A percentile compares a stretch with the other conserved stretches of the same genome.
These are phyloP conservation scores for Monilinia vaccinii-corymbosi DNA, from an alignment of 2,329 filamentous ascomycete species.

Conservation along the genomic window DNA sequence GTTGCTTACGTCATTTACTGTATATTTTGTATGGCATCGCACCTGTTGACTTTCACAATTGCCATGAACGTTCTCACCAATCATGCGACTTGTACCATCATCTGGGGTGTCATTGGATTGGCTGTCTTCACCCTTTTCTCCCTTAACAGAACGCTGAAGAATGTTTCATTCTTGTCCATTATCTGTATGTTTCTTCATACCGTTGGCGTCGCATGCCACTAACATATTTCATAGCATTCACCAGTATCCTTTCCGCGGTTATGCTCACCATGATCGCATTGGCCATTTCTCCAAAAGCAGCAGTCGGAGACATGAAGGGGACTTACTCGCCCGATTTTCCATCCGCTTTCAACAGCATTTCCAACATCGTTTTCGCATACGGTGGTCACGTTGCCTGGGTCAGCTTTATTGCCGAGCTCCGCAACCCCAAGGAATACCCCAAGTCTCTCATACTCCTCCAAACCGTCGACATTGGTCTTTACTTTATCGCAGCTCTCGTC, in stretches of 20 bases:
- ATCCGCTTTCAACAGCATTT: slow-evolving; percentile 39
- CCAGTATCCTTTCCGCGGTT: slow-evolving; percentile 45
- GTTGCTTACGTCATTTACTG: slow-evolving; percentile 43
- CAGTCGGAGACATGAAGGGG: slow-evolving; percentile 23
- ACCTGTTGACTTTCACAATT: slow-evolving; percentile 50
- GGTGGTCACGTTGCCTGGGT: slow-evolving; percentile 53
- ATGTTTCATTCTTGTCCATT: slow-evolving; percentile 45
- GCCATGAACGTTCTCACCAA: slow-evolving; percentile 48
- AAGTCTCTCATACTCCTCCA: slow-evolving; percentile 51
- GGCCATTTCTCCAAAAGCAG: slow-evolving; percentile 1
- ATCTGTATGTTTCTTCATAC: slow-evolving; percentile 33
- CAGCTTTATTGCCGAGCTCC: slow-evolving; percentile 48
- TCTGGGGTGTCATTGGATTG: slow-evolving; percentile 43
- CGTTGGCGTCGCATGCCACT: not conserved
- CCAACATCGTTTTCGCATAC: slow-evolving; percentile 53
- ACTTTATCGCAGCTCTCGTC: slow-evolving; percentile 40
- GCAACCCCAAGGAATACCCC: slow-evolving; percentile 45
- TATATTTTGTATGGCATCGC: slow-evolving; percentile 52
- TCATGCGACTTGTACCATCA: slow-evolving; percentile 45
- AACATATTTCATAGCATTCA: slow-evolving; percentile 35
- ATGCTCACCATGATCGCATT: slow-evolving; percentile 48
- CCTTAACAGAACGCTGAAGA: slow-evolving; percentile 46
- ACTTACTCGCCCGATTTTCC: slow-evolving; percentile 33
- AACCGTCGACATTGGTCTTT: slow-evolving; percentile 48
- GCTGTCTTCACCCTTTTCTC: slow-evolving; percentile 42